phyloP scores from a whole-genome alignment of 2,329 filamentous ascomycete species.

The Fusarium sp. region DNA sequence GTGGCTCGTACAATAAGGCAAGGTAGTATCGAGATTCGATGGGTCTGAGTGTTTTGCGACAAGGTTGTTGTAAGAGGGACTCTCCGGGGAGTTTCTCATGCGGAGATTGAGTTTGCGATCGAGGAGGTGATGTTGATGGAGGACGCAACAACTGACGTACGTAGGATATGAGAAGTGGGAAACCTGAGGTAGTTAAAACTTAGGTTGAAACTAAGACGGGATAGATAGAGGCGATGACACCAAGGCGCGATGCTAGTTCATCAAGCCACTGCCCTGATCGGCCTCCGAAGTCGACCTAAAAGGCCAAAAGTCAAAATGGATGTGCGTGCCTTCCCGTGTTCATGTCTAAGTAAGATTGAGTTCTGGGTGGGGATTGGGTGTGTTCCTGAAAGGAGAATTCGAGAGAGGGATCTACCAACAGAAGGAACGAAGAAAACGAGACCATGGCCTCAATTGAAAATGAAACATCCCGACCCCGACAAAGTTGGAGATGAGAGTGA shows the following conservation, averaged over 20 bases:
- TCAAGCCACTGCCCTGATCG: conserved; percentile 24
- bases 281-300: conserved; percentile 8
- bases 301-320: conserved; percentile 11
- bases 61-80: background rate
- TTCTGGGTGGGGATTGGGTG: conserved; percentile 3
- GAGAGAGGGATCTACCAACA: background rate
- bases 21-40: conserved; percentile 4
- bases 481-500: conserved; percentile 18
- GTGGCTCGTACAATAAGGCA: conserved; percentile 21
- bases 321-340: conserved; percentile 15
- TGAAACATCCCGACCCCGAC: conserved; percentile 1
- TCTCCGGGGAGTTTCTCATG: background rate
- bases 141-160: conserved; percentile 23
- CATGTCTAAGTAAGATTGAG: background rate
- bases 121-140: conserved; percentile 30
- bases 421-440: conserved; percentile 14
- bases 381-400: background rate
- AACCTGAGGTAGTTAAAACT: conserved; percentile 8
- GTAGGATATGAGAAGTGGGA: conserved; percentile 34
- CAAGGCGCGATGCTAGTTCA: conserved; percentile 34
- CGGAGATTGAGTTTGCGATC: conserved; percentile 1
- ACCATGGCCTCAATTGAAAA: conserved; percentile 21
- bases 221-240: conserved; percentile 35
- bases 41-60: background rate
- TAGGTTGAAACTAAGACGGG: conserved; percentile 29